These are phyloP conservation scores for Lodderomyces pseudojiufengensis DNA, from an alignment of 1,139 yeast species.

Conservation along the genomic window DNA sequence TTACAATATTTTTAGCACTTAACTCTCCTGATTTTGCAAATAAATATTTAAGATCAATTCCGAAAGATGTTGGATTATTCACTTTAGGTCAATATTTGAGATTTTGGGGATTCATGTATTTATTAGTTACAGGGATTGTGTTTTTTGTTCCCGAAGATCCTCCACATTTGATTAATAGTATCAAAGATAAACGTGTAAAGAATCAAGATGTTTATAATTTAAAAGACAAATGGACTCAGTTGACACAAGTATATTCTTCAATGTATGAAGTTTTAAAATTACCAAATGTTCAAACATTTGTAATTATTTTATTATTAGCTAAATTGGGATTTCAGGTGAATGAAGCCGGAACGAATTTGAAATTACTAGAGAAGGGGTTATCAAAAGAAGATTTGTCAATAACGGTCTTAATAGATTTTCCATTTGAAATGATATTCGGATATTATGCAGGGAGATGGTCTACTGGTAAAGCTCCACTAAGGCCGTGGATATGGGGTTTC, in stretches of 20 bases:
- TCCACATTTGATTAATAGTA: slow-evolving; percentile 38
- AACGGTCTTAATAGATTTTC: slow-evolving; percentile 90
- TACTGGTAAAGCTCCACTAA: slow-evolving; percentile 62
- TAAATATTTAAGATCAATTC: slow-evolving; percentile 63
- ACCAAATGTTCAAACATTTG: slow-evolving; percentile 72
- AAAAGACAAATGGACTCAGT: slow-evolving; percentile 21
- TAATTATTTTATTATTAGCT: slow-evolving; percentile 70
- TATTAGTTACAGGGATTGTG: slow-evolving; percentile 56
- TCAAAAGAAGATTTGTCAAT: slow-evolving; percentile 91
- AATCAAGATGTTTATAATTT: slow-evolving; percentile 30
- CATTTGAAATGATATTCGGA: slow-evolving; percentile 92
- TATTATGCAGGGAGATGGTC: slow-evolving; percentile 97
- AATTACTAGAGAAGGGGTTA: slow-evolving; percentile 87
- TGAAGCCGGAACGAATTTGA: slow-evolving; percentile 92
- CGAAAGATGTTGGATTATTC: slow-evolving; percentile 63
- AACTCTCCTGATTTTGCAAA: slow-evolving; percentile 93
- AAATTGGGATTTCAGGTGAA: slow-evolving; percentile 94
- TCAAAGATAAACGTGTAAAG: slow-evolving; percentile 35
- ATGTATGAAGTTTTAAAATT: slow-evolving; percentile 77
- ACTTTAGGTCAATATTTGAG: slow-evolving; percentile 70
- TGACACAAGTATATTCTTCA: slow-evolving; percentile 58
- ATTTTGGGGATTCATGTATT: slow-evolving; percentile 74
- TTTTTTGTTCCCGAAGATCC: slow-evolving; percentile 68
- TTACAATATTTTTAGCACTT: slow-evolving; percentile 86
- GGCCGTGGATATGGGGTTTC: slow-evolving; percentile 89